Evolutionary conservation across 768 basidiomycete genomes (phyloP), one percentile per base, ranked within the genome.

Genomic region (Boletus rubescentipes): DNA sequence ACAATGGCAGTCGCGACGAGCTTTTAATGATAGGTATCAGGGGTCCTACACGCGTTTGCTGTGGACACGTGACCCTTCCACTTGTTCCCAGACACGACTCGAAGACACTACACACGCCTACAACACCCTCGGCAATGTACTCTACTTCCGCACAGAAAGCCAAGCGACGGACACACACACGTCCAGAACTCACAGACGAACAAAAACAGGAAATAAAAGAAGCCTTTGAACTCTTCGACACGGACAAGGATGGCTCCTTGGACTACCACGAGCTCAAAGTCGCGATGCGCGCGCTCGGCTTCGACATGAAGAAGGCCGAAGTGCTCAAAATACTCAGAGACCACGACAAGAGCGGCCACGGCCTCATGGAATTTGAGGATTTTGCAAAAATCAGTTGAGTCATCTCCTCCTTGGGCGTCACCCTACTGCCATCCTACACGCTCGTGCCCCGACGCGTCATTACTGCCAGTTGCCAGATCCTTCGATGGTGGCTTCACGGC

Each of bases 241-340:
- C 94, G 41, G 97, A 99, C 80, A 97, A 98, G 77, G 97, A 99
- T 67, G 92, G 92, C 32, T 85, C 82, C 47, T 79, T 98, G 52
- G 97, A 98, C 75, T 98, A 98, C 73, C 97, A 99, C 75, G 97
- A 99, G 69, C 82, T 98, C 64, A 99, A 98, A 73, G 97, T 99
- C 65, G 94, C 96, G 47, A 95, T 99, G 92, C 83, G 97, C 41
- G 97, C 97, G 2, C 75, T 99, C 54, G 97, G 97, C 2, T 98
- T 98, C 69, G 97, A 98, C 70, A 70, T 97, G 75, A 98, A 98
- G 79, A 99, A 98, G 76, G 93, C 93, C 0, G 97, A 99, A 72
- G 95, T 99, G 39, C 75, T 99, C 61, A 98, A 98, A 72, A 80
- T 98, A 29, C 77, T 99, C 49, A 78, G 93, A 29, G 96, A 98